Conservation (phyloP, 345 rosid species). For the Boechera divaricarpa region DNA sequence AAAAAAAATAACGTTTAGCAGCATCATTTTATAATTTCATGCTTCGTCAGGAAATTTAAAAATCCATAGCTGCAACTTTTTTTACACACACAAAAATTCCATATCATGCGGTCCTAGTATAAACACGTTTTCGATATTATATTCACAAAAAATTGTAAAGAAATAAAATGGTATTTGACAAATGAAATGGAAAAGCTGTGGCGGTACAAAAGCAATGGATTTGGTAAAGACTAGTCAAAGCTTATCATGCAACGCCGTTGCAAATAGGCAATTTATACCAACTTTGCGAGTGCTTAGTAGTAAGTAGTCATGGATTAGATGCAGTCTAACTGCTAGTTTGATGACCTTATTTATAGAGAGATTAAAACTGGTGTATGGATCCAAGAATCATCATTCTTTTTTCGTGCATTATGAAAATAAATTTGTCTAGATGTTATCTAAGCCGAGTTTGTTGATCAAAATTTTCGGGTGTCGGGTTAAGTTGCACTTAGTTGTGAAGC, state of each 20-base stretch:
- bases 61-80: not conserved
- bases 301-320: not conserved
- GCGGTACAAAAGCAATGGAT: constrained; percentile 14
- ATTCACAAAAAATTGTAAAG: constrained; percentile 8
- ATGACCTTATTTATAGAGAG: not conserved
- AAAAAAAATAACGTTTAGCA: not conserved
- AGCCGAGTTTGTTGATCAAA: not conserved
- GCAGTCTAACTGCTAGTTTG: not conserved
- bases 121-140: constrained; percentile 29
- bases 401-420: not conserved
- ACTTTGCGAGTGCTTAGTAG: not conserved
- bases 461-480: not conserved
- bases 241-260: not conserved
- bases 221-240: constrained; percentile 19
- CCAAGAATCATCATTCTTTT: not conserved
- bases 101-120: not conserved
- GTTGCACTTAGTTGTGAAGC: not conserved
- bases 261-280: not conserved
- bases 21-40: not conserved
- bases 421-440: not conserved
- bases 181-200: constrained; percentile 8
- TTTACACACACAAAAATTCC: constrained; percentile 7
- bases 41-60: not conserved
- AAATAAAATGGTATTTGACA: not conserved
- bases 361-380: not conserved